Percentiles rank a stretch among this genome's conserved stretches.
Conservation (phyloP, 2,329 filamentous ascomycete genomes). For the Rasamsonia emersonii region DNA sequence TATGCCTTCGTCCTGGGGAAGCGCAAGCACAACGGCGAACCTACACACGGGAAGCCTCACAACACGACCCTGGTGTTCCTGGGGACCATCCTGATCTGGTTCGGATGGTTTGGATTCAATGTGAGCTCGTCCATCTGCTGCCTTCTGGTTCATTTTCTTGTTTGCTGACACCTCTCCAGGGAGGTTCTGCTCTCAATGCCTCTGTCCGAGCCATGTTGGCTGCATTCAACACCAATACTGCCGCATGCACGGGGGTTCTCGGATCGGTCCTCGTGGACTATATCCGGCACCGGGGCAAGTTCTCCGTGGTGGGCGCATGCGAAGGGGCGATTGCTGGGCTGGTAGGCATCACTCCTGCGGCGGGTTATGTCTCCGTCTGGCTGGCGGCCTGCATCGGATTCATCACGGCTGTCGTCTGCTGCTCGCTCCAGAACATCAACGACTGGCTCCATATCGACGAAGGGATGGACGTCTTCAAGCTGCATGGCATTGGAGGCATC, state of each 20-base stretch:
- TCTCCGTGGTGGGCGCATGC: constrained; percentile 49
- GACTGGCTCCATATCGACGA: constrained; percentile 49
- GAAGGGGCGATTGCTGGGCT: constrained; percentile 51
- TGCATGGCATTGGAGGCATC: constrained; percentile 51
- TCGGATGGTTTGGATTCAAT: constrained; percentile 52
- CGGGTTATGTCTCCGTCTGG: constrained; percentile 46
- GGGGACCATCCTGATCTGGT: constrained; percentile 48
- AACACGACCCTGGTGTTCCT: constrained; percentile 67
- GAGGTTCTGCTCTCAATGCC: constrained; percentile 46
- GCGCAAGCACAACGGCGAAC: constrained; percentile 47
- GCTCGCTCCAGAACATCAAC: constrained; percentile 43
- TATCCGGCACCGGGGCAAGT: constrained; percentile 43
- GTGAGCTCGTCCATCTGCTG: constrained; percentile 14
- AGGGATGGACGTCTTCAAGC: constrained; percentile 52
- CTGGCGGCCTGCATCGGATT: constrained; percentile 49
- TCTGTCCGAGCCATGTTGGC: constrained; percentile 47
- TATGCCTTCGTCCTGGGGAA: constrained; percentile 67
- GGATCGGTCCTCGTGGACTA: constrained; percentile 48
- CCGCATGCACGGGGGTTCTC: constrained; percentile 45
- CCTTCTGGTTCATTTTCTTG: not conserved
- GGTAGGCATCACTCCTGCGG: constrained; percentile 52
- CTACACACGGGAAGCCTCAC: constrained; percentile 52
- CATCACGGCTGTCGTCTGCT: constrained; percentile 45
- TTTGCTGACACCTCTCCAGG: constrained; percentile 16
- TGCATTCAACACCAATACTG: constrained; percentile 51